A percentile compares a stretch with the other conserved stretches of the same genome.
Evolutionary conservation across 2,329 filamentous ascomycete genomes (phyloP).

Genomic region (Truncatella angustata): DNA sequence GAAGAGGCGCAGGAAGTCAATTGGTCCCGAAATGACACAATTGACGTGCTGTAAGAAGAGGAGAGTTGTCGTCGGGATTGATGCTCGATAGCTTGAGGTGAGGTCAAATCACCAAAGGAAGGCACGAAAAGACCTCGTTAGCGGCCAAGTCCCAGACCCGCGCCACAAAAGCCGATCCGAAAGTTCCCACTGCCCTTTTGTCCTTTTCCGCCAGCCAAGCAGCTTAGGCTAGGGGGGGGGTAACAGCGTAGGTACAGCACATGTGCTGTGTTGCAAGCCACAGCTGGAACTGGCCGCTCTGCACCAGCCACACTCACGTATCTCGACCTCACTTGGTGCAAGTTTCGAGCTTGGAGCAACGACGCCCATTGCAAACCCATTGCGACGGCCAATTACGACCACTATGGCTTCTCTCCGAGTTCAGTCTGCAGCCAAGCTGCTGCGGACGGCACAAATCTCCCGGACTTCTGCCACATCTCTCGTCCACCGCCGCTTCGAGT

Average conservation of each 20-base stretch:
- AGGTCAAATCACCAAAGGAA: slow-evolving; percentile 14
- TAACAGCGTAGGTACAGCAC: too few species aligned
- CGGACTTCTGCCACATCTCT: slow-evolving; percentile 37
- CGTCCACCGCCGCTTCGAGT: slow-evolving; percentile 51
- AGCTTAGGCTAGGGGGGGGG: too few species aligned
- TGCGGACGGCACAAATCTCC: slow-evolving; percentile 41
- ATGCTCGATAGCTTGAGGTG: slow-evolving; percentile 3
- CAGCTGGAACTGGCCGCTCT: neutral
- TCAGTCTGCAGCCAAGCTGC: slow-evolving; percentile 49
- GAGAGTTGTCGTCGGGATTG: slow-evolving; percentile 5
- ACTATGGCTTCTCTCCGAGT: slow-evolving; percentile 67
- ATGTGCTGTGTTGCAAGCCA: neutral
- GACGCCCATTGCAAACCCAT: neutral
- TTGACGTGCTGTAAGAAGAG: slow-evolving; percentile 22
- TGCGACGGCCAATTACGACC: slow-evolving; percentile 3
- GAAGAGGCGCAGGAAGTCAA: slow-evolving; percentile 30
- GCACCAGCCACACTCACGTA: neutral
- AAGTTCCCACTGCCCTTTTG: neutral
- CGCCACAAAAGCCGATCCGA: neutral
- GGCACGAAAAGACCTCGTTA: slow-evolving; percentile 49
- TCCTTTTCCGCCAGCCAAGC: neutral
- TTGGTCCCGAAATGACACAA: slow-evolving; percentile 32
- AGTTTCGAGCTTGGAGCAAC: slow-evolving; percentile 2
- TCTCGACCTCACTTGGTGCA: slow-evolving; percentile 1
- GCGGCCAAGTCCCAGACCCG: slow-evolving; percentile 31